Evolutionary conservation across 257 asterid genomes (phyloP).

Genomic region (Nicotiana paniculata): DNA sequence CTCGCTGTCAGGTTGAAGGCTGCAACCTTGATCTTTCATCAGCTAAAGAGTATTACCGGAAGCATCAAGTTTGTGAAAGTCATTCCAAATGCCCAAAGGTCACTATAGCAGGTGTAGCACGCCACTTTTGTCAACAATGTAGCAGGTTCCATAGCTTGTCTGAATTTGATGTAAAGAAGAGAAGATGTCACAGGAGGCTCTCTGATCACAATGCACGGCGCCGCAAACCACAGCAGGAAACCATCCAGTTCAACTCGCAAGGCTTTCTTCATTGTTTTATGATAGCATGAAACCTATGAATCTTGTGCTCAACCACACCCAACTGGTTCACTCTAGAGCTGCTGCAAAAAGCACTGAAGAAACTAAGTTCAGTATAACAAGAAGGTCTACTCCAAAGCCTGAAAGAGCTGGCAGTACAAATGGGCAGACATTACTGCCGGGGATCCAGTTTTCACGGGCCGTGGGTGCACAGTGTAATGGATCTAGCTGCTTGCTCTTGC

Average conservation of each 20-base stretch:
- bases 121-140: no score
- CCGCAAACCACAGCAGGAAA: constrained; percentile 78
- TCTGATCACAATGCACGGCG: constrained; percentile 94
- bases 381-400: constrained; percentile 35
- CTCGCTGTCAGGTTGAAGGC: no score
- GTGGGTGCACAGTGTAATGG: constrained; percentile 32
- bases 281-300: constrained; percentile 28
- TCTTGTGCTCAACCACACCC: constrained; percentile 20
- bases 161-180: constrained; percentile 83
- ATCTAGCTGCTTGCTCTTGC: constrained; percentile 32
- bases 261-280: constrained; percentile 49
- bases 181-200: constrained; percentile 90
- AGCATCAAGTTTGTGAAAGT: no score
- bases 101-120: no score
- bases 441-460: constrained; percentile 37
- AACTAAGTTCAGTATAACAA: constrained; percentile 64
- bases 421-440: constrained; percentile 37
- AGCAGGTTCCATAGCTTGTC: constrained; percentile 78
- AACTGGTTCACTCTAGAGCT: constrained; percentile 26
- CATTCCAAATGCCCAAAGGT: no score
- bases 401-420: constrained; percentile 30
- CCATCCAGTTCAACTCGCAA: constrained; percentile 52
- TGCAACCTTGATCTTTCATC: no score
- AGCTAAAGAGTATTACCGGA: no score
- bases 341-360: constrained; percentile 31